Evolutionary conservation across 2,329 filamentous ascomycete genomes (phyloP), one percentile per base, ranked within the genome.

Genomic region (Colletotrichum graminicola): DNA sequence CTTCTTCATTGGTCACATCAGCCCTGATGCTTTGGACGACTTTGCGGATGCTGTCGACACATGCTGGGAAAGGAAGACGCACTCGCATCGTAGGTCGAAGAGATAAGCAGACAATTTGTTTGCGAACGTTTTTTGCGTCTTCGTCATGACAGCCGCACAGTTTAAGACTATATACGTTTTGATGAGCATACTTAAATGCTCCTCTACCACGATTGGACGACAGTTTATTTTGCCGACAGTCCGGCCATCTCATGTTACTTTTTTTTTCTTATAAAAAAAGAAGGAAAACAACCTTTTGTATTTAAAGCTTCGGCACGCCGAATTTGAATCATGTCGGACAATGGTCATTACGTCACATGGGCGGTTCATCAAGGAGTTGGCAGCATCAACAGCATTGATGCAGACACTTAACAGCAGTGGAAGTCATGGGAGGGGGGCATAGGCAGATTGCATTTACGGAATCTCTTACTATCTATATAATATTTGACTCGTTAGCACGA

Each of bases 1-100:
- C n/a, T 82, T 85, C 74, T 89, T 90, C 75, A 85, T 90, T 62
- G 88, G 88, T n/a, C 75, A 78, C 5, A 80, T 90, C 21, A 66
- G 76, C 3, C 66, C 74, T 1, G 74, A 80, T 0, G 81, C 87
- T 74, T 84, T 82, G 73, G 75, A 83, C 0, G 78, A 78, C 11
- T 83, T 88, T 39, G 75, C 75, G 10, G 76, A 81, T 3, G 86
- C 86, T 5, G 84, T 88, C 65, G 82, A 88, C 73, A 74, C 77
- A 49, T 87, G 86, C 77, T 89, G 86, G 86, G 76, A 78, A 49
- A 80, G 81, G 23, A 87, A 87, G 76, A 81, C 76, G 41, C 82
- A 80, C 63, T 78, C 79, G 63, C 79, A 78, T 32, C 66, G 68
- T 23, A 70, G 54, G 43, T 43, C 60, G 21, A 62, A 41, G 41